Percentiles rank a stretch among this genome's conserved stretches.
Conservation (phyloP, 768 basidiomycete species). For the Clitopilus passeckerianus region DNA sequence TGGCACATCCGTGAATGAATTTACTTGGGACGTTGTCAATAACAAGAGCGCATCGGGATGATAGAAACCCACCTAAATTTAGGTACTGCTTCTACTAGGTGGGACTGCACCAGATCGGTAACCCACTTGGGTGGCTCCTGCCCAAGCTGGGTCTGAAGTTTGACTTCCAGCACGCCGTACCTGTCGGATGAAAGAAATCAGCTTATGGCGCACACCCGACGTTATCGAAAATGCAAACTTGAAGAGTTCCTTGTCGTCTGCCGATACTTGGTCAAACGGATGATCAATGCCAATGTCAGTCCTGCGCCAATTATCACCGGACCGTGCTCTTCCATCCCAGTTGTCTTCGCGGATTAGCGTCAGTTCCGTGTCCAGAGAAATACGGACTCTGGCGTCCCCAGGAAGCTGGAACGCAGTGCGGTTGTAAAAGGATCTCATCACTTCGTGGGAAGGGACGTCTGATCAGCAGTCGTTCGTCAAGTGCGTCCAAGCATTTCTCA, state of each 20-base stretch:
- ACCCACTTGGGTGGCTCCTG: slow-evolving; percentile 98
- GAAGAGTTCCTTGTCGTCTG: slow-evolving; percentile 89
- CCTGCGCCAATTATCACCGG: slow-evolving; percentile 89
- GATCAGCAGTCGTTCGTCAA: background rate
- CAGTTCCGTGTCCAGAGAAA: slow-evolving; percentile 96
- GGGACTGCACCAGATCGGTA: slow-evolving; percentile 89
- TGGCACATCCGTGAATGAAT: slow-evolving; percentile 96
- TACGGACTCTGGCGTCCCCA: slow-evolving; percentile 96
- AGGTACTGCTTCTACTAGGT: slow-evolving; percentile 95
- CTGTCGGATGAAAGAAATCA: slow-evolving; percentile 20
- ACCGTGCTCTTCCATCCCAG: slow-evolving; percentile 80
- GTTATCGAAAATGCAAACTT: slow-evolving; percentile 38
- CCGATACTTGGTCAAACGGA: slow-evolving; percentile 74
- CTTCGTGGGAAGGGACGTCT: slow-evolving; percentile 32
- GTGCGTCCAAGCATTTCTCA: slow-evolving; percentile 28
- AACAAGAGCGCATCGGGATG: slow-evolving; percentile 1
- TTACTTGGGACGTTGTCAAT: slow-evolving; percentile 44
- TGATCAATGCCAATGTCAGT: slow-evolving; percentile 90
- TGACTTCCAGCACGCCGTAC: slow-evolving; percentile 95
- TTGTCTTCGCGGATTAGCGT: slow-evolving; percentile 95
- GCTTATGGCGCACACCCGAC: background rate
- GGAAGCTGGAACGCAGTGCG: slow-evolving; percentile 99
- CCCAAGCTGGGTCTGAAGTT: slow-evolving; percentile 92
- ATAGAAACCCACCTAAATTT: slow-evolving; percentile 74
- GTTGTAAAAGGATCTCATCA: slow-evolving; percentile 97